Percentiles rank a stretch among this genome's conserved stretches.
Conservation (phyloP, 331 rosid species). For the Malus hybrid region DNA sequence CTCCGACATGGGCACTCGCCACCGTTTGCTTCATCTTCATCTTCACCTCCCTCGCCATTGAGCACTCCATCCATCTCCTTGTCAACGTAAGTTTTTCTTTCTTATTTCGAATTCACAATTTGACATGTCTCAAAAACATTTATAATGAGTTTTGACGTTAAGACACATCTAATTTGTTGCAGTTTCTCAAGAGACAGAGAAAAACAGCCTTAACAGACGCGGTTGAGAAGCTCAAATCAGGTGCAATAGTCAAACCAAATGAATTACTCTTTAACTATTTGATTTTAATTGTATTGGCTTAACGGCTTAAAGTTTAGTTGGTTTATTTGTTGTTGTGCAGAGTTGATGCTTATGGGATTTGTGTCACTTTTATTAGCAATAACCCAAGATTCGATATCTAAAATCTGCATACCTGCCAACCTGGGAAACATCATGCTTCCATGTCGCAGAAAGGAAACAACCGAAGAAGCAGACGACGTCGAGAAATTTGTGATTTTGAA, state of each 20-base stretch:
- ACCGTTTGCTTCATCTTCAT: slow-evolving; percentile 29
- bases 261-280: background rate
- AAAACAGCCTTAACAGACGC: slow-evolving; percentile 26
- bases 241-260: background rate
- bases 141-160: background rate
- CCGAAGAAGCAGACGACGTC: background rate
- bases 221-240: slow-evolving; percentile 34
- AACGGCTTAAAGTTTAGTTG: background rate
- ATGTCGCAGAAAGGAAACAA: slow-evolving; percentile 6
- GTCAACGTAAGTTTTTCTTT: slow-evolving; percentile 2
- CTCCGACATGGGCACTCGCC: slow-evolving; percentile 45
- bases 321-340: background rate
- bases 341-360: slow-evolving; percentile 36
- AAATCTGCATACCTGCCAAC: slow-evolving; percentile 22
- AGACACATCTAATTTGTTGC: background rate
- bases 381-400: slow-evolving; percentile 22
- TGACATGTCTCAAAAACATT: background rate
- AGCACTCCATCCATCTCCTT: slow-evolving; percentile 19
- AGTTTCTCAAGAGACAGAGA: slow-evolving; percentile 22
- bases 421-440: slow-evolving; percentile 28
- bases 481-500: slow-evolving; percentile 1
- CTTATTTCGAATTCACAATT: background rate
- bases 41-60: slow-evolving; percentile 20
- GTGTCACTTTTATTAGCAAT: slow-evolving; percentile 26
- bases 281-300: background rate